These are phyloP conservation scores for Cucurbita moschata DNA, from an alignment of 306 rosid genomes.

Conservation along the genomic window DNA sequence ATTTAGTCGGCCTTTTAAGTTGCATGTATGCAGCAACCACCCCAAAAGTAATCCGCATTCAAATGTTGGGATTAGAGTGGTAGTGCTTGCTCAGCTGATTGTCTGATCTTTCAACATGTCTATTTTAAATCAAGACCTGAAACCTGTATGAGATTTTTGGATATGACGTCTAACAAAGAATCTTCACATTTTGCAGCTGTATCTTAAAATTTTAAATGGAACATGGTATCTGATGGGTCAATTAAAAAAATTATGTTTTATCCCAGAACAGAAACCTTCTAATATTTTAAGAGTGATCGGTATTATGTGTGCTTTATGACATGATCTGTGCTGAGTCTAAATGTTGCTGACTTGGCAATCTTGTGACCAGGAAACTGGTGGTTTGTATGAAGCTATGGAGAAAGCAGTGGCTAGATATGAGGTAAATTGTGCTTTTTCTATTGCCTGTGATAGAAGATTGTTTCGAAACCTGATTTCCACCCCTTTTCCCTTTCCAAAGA, in stretches of 20 bases:
- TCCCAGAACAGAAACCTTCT: conserved; percentile 23
- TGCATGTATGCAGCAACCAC: background rate
- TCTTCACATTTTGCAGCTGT: background rate
- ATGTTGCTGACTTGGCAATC: conserved; percentile 80
- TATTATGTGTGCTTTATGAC: conserved; percentile 45
- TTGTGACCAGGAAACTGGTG: conserved; percentile 95
- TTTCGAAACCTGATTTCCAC: background rate
- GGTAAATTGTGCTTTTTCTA: conserved; percentile 28
- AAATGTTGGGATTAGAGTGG: background rate
- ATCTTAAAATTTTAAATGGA: background rate
- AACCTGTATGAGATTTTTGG: background rate
- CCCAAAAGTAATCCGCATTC: background rate
- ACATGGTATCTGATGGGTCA: conserved; percentile 8
- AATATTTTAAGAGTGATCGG: conserved; percentile 39
- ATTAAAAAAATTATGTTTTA: conserved; percentile 15
- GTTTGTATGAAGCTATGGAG: conserved; percentile 75
- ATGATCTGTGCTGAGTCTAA: conserved; percentile 53
- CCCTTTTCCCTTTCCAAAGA: background rate
- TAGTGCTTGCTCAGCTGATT: background rate
- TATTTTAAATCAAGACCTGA: background rate
- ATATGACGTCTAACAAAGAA: background rate
- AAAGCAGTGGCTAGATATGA: conserved; percentile 76
- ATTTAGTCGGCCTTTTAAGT: background rate
- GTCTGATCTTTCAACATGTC: background rate
- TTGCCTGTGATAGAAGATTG: background rate